Evolutionary conservation across 768 basidiomycete genomes (phyloP), one percentile per base, ranked within the genome.

Genomic region (Cystobasidium tubakii): DNA sequence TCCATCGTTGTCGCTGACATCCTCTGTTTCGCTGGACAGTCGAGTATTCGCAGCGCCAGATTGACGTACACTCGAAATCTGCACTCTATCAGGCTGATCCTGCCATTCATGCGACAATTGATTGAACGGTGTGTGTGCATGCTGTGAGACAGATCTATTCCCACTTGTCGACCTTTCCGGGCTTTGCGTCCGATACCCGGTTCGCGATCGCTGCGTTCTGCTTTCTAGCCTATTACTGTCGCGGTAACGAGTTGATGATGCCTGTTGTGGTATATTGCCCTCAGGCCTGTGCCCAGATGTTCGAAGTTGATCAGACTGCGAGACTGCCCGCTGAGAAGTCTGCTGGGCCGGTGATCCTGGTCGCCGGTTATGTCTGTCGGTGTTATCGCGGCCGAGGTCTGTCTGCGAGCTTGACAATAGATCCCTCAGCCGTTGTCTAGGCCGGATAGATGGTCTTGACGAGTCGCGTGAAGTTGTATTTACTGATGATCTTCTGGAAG

Each of bases 341-440:
- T 62, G 31, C 60, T 39, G 10, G 60, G 6, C 10, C 13, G 60
- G 23, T n/a, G 3, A 2, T n/a, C 23, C 3, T n/a, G 23, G 4
- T 2, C 10, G 12, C 23, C 36, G 60, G 9, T 33, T 27, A 15
- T 3, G 4, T 4, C 17, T 23, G 3, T 10, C 60, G 17, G 4
- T n/a, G 19, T 23, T 19, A 19, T 21, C n/a, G 25, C 25, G 31
- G 6, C 17, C 23, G 60, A 33, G 17, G 31, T 33, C 36, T 23
- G 4, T 12, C 23, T 62, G 7, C 3, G 60, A 62, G 36, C 25
- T 62, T 21, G 60, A 39, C 10, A 67, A 36, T 2, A 67, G 50
- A 31, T 67, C 66, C 34, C 66, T 36, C 27, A 67, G 50, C 29
- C 66, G n/a, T 19, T 67, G 66, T 31, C 66, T 23, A 25, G 63